These are phyloP conservation scores for Lasiodiplodia sp. DNA, from an alignment of 2,329 filamentous ascomycete species.

Conservation along the genomic window DNA sequence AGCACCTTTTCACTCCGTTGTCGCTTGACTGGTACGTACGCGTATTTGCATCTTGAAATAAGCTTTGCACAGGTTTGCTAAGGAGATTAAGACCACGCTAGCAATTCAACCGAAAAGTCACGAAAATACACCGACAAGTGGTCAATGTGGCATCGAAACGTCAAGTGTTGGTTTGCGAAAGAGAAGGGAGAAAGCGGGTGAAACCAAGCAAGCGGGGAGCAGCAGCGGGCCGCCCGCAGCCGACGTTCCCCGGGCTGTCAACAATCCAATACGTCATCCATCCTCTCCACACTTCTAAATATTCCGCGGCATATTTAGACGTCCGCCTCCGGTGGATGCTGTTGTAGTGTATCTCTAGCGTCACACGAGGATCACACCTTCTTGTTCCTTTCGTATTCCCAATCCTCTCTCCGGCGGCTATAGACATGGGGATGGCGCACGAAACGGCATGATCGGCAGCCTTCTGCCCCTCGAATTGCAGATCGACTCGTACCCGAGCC, in stretches of 20 bases:
- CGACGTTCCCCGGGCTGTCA: not conserved
- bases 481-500: not conserved
- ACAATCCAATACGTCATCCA: not conserved
- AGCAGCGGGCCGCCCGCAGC: slow-evolving; percentile 1
- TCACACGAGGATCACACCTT: slow-evolving; percentile 22
- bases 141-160: too few species aligned
- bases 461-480: not conserved
- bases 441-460: slow-evolving; percentile 14
- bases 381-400: slow-evolving; percentile 22
- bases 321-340: not conserved
- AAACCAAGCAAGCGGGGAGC: not conserved
- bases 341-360: not conserved
- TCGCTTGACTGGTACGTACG: too few species aligned
- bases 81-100: too few species aligned
- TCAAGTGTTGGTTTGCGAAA: not conserved
- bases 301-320: not conserved
- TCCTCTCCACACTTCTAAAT: not conserved
- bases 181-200: not conserved
- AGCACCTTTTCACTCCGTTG: too few species aligned
- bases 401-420: not conserved
- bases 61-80: too few species aligned
- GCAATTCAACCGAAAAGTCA: too few species aligned
- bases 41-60: too few species aligned
- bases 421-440: slow-evolving; percentile 2
- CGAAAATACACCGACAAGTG: too few species aligned